A percentile compares a stretch with the other conserved stretches of the same genome.
Conservation (phyloP, 495 filamentous ascomycete genomes). For the Neurospora cerealis region DNA sequence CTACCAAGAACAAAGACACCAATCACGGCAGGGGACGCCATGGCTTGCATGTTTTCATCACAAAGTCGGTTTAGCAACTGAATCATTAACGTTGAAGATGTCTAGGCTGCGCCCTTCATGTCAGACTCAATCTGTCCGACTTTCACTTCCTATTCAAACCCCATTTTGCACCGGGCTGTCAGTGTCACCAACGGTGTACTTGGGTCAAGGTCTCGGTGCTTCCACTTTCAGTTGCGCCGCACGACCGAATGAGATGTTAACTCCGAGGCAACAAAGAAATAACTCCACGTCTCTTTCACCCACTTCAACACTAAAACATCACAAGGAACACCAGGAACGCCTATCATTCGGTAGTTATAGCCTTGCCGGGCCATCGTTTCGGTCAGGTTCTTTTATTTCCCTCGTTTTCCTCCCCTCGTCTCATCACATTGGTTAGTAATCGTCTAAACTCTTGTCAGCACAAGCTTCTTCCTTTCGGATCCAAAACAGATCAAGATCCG, state of each 20-base stretch:
- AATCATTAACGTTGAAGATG: not conserved
- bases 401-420: not conserved
- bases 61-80: slow-evolving; percentile 19
- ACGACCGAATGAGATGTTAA: not conserved
- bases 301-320: not conserved
- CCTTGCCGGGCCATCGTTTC: not conserved
- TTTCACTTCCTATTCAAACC: not conserved
- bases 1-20: slow-evolving; percentile 4
- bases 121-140: too few species aligned
- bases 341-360: not conserved
- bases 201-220: not conserved
- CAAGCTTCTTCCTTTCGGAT: not conserved
- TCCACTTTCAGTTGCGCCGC: not conserved
- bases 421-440: not conserved
- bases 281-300: not conserved
- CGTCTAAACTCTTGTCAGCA: not conserved
- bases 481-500: not conserved
- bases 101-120: not conserved
- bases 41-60: slow-evolving; percentile 14
- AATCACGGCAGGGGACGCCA: slow-evolving; percentile 9
- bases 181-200: not conserved
- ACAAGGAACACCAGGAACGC: not conserved
- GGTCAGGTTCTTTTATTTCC: not conserved
- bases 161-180: not conserved
- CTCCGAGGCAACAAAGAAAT: not conserved